These are phyloP conservation scores for Rhynchosporium agropyri DNA, from an alignment of 2,329 filamentous ascomycete species.

Conservation along the genomic window DNA sequence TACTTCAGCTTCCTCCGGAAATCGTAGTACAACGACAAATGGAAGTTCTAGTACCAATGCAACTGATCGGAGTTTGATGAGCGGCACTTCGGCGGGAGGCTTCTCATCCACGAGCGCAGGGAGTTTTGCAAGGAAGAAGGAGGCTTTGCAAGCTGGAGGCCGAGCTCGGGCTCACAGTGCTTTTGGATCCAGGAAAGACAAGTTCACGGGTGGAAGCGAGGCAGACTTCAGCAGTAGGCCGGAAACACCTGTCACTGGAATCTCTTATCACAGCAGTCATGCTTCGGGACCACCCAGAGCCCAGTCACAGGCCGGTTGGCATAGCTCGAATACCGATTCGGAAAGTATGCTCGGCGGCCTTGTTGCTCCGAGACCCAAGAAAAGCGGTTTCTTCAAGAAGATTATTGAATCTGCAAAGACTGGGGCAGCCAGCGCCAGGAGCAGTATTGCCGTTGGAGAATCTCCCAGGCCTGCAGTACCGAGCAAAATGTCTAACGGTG, in stretches of 20 bases:
- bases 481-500: conserved; percentile 35
- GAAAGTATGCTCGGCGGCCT: conserved; percentile 77
- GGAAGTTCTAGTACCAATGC: conserved; percentile 71
- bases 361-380: conserved; percentile 73
- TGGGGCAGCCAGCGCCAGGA: conserved; percentile 84
- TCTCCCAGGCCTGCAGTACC: conserved; percentile 44
- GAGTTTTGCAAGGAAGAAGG: conserved; percentile 79
- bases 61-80: conserved; percentile 89
- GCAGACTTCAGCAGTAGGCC: conserved; percentile 54
- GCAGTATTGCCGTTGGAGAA: conserved; percentile 73
- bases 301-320: conserved; percentile 67
- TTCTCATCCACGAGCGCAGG: conserved; percentile 96
- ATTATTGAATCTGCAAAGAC: conserved; percentile 94
- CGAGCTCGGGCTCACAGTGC: conserved; percentile 68
- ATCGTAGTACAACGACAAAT: conserved; percentile 67
- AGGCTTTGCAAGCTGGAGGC: conserved; percentile 43
- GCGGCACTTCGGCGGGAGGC: conserved; percentile 83
- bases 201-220: conserved; percentile 36
- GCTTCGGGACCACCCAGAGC: conserved; percentile 54
- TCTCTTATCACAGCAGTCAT: conserved; percentile 92
- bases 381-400: conserved; percentile 91
- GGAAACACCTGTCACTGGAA: conserved; percentile 69
- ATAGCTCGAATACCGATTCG: conserved; percentile 58
- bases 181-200: conserved; percentile 59
- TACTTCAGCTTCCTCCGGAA: conserved; percentile 75